A percentile compares a stretch with the other conserved stretches of the same genome.
Evolutionary conservation across 2,329 filamentous ascomycete genomes (phyloP).

Genomic region (Albophoma yamanashiensis): DNA sequence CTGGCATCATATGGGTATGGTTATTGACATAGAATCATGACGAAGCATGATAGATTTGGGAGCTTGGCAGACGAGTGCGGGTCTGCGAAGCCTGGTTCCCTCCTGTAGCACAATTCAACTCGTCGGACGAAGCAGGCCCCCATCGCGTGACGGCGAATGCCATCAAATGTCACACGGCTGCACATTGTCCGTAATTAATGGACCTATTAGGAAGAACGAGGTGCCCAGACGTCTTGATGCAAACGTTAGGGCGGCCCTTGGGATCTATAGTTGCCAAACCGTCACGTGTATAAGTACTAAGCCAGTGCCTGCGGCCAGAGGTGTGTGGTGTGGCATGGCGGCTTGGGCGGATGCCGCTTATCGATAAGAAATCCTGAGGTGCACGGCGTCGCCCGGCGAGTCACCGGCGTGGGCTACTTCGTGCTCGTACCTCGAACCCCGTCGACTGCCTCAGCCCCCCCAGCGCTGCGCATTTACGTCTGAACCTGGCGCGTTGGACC

Average conservation of each 20-base stretch:
- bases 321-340: too few species aligned
- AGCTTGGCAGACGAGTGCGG: neutral
- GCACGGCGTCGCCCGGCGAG: neutral
- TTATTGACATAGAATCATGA: neutral
- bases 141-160: neutral
- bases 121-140: neutral
- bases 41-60: neutral
- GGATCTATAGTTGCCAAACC: neutral
- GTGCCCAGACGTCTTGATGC: neutral
- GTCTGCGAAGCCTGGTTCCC: neutral
- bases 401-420: neutral
- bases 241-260: neutral
- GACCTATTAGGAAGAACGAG: neutral
- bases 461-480: neutral
- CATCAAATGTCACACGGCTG: neutral
- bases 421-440: neutral
- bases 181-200: neutral
- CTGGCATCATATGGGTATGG: constrained; percentile 22
- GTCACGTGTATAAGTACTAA: neutral
- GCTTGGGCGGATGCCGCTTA: neutral
- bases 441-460: neutral
- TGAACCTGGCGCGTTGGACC: neutral
- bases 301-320: too few species aligned
- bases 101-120: neutral
- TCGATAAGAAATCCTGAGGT: neutral